These are phyloP conservation scores for Mucuna pruriens DNA, from an alignment of 306 rosid species.

Conservation along the genomic window DNA sequence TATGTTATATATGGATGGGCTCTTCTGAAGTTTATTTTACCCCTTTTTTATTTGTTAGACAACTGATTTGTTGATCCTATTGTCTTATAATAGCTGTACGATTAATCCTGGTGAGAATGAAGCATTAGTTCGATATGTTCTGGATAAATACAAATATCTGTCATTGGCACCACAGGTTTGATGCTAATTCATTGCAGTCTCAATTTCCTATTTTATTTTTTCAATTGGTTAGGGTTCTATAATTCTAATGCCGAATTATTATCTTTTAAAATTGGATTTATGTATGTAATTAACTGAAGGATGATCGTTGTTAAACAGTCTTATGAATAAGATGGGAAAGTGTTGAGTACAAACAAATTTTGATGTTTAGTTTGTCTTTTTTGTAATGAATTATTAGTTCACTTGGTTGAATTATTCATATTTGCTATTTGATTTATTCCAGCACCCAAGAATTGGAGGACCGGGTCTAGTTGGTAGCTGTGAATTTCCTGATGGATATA, in stretches of 20 bases:
- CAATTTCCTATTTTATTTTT: not conserved
- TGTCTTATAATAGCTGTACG: conserved; percentile 67
- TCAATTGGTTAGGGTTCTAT: conserved; percentile 28
- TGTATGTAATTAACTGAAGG: conserved; percentile 14
- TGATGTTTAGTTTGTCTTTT: conserved; percentile 17
- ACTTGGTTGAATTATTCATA: conserved; percentile 6
- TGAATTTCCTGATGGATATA: conserved; percentile 79
- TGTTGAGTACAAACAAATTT: not conserved
- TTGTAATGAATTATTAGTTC: not conserved
- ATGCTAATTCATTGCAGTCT: conserved; percentile 26
- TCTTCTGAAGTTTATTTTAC: not conserved
- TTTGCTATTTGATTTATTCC: conserved; percentile 42
- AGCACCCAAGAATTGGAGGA: conserved; percentile 95
- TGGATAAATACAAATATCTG: conserved; percentile 81
- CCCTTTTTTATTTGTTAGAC: not conserved
- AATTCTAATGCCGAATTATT: conserved; percentile 17
- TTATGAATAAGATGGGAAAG: not conserved
- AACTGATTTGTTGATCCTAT: conserved; percentile 21
- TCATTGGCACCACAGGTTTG: conserved; percentile 88
- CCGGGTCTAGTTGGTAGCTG: conserved; percentile 86
- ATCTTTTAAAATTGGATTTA: not conserved
- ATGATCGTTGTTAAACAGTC: not conserved
- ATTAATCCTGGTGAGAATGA: conserved; percentile 99
- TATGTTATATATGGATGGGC: not conserved
- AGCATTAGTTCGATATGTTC: conserved; percentile 90